phyloP scores from a whole-genome alignment of 331 rosid genomes.

The Pyracantha coccinea region DNA sequence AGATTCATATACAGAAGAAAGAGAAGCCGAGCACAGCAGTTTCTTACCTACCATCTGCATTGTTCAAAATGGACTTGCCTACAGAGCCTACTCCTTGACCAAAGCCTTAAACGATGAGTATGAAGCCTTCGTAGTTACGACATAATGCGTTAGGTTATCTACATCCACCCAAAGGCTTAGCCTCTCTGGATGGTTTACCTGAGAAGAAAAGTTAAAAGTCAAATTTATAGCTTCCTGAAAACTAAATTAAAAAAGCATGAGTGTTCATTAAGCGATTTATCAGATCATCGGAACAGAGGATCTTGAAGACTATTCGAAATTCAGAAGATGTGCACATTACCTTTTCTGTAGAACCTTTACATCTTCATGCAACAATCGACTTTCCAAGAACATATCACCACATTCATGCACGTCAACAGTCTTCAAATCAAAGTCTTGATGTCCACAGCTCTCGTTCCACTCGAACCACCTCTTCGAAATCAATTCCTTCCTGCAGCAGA shows the following conservation, averaged over 20 bases:
- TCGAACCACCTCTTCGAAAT: constrained; percentile 94
- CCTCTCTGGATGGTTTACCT: background rate
- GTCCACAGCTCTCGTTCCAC: constrained; percentile 73
- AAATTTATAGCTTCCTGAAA: background rate
- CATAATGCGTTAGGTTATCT: background rate
- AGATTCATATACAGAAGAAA: background rate
- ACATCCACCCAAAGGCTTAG: background rate
- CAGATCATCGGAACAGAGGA: too few relatives aligned
- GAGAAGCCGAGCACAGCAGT: background rate
- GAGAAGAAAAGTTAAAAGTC: background rate
- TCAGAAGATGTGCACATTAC: constrained; percentile 20
- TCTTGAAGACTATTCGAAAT: too few relatives aligned
- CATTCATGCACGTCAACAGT: constrained; percentile 43
- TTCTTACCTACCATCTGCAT: background rate
- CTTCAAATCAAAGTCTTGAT: constrained; percentile 41
- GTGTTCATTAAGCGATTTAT: too few relatives aligned
- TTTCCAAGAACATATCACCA: constrained; percentile 62
- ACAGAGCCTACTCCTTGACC: background rate
- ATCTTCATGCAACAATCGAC: constrained; percentile 43
- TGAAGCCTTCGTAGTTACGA: background rate
- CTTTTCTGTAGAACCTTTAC: constrained; percentile 60
- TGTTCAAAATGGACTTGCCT: background rate
- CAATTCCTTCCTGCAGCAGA: constrained; percentile 64
- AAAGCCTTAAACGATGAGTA: background rate
- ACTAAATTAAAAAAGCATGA: background rate